Evolutionary conservation across 176 grass and related monocot genomes (phyloP), one percentile per base, ranked within the genome.

Genomic region (Paspalum vaginatum): DNA sequence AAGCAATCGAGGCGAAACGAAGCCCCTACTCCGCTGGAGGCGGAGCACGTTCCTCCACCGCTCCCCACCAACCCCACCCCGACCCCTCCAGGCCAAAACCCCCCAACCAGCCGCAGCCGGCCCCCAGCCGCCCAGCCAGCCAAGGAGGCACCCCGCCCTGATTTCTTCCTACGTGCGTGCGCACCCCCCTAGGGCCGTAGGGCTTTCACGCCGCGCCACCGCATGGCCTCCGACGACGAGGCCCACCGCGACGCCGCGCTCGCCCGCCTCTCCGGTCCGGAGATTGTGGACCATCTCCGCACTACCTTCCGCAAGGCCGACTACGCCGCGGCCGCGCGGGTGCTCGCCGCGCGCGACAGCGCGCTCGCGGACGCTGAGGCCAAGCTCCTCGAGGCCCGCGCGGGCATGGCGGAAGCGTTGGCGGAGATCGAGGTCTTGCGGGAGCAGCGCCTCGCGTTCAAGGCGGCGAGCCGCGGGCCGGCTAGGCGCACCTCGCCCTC

Each of bases 341-440:
- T 89, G 60, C 83, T 89, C 72, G 26, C 0, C n/a, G 63, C 40
- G 25, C 83, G 87, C 77, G 83, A 89, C 65, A n/a, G 14, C 58
- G 40, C 59, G 43, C 20, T 47, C 8, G 51, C 48, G 52, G 0
- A 1, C 20, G 51, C 51, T 5, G 13, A 76, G 24, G 57, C 17
- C 25, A 1, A 0, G 44, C 15, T 37, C 25, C 9, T 5, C 15
- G 2, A n/a, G 58, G 0, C 15, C 11, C 0, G 1, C 6, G 4
- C 38, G 53, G 20, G 37, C 7, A 9, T 77, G 22, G 22, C 24
- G 57, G 0, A 11, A 0, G 5, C 44, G 56, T 3, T 8, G 12
- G 57, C 56, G 22, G 0, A 21, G 18, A 14, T 67, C 38, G 1
- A 20, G 16, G 16, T 0, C 24, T 22, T 81, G 65, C 4, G 2